A percentile compares a stretch with the other conserved stretches of the same genome.
Conservation (phyloP, 2,329 filamentous ascomycete species). For the Alternaria triticina region DNA sequence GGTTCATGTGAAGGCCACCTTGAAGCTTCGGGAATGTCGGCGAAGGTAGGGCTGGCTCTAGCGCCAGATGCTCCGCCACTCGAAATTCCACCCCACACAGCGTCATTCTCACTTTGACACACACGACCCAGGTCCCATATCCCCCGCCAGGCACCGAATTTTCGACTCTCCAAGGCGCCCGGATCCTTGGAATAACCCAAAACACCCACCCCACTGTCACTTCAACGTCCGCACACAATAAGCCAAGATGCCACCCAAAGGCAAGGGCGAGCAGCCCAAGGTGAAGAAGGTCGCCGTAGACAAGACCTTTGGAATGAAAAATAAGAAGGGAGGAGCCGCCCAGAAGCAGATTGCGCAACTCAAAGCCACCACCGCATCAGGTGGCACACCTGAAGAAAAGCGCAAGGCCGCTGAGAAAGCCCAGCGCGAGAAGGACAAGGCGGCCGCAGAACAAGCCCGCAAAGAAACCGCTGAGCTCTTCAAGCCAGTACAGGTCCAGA, state of each 20-base stretch:
- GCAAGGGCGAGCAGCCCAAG: slow-evolving; percentile 54
- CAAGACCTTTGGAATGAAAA: slow-evolving; percentile 99
- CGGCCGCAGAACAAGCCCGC: slow-evolving; percentile 83
- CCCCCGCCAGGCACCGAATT: slow-evolving; percentile 23
- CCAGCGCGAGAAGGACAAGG: slow-evolving; percentile 83
- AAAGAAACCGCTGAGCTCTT: slow-evolving; percentile 81
- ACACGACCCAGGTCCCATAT: slow-evolving; percentile 22
- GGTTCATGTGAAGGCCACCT: slow-evolving; percentile 31
- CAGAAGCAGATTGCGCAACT: slow-evolving; percentile 91
- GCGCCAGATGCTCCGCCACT: slow-evolving; percentile 23
- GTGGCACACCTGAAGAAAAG: slow-evolving; percentile 85
- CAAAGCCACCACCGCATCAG: slow-evolving; percentile 64
- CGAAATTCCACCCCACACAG: slow-evolving; percentile 37
- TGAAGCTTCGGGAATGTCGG: slow-evolving; percentile 30
- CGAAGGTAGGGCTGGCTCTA: slow-evolving; percentile 18
- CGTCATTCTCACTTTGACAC: slow-evolving; percentile 47
- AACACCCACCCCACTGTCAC: slow-evolving; percentile 9
- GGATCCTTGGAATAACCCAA: not conserved
- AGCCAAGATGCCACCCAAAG: slow-evolving; percentile 74
- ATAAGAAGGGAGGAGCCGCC: slow-evolving; percentile 93
- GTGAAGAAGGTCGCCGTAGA: slow-evolving; percentile 77
- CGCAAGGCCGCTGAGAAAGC: slow-evolving; percentile 71
- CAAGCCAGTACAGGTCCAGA: slow-evolving; percentile 94
- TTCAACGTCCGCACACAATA: slow-evolving; percentile 16
- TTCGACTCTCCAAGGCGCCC: slow-evolving; percentile 12